Percentiles rank a stretch among this genome's conserved stretches.
Conservation (phyloP, 116 monocot genomes). For the Zostera marina region DNA sequence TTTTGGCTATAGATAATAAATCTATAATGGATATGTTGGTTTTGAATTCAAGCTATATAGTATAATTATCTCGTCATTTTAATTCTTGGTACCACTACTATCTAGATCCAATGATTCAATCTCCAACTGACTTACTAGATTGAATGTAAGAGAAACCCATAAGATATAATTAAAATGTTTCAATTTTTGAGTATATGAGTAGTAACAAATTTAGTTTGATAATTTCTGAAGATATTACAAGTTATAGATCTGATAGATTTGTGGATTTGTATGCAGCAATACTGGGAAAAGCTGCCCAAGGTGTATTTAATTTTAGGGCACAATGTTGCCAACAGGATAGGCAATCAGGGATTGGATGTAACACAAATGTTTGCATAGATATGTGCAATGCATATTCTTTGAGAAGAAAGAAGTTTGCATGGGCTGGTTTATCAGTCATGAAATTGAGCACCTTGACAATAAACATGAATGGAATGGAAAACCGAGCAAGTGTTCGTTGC, state of each 20-base stretch:
- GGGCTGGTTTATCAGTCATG: conserved; percentile 36
- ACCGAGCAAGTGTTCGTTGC: conserved; percentile 48
- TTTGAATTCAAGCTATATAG: too few species aligned
- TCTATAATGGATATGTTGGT: too few species aligned
- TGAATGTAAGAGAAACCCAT: background rate
- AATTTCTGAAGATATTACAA: conserved; percentile 7
- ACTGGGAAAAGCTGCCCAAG: conserved; percentile 49
- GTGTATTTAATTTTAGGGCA: conserved; percentile 23
- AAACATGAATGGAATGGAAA: conserved; percentile 20
- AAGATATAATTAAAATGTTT: background rate
- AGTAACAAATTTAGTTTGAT: background rate
- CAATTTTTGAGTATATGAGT: background rate
- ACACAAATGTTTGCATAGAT: conserved; percentile 29
- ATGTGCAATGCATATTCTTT: conserved; percentile 24
- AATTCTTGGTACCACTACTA: too few species aligned
- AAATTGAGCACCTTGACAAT: conserved; percentile 24
- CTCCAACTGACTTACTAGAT: background rate
- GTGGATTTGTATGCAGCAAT: conserved; percentile 66
- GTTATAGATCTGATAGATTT: conserved; percentile 45
- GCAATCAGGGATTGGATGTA: conserved; percentile 29
- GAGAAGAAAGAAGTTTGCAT: conserved; percentile 36
- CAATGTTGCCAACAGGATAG: conserved; percentile 31
- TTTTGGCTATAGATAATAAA: too few species aligned
- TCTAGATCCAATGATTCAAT: too few species aligned
- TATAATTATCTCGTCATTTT: too few species aligned